Conservation (phyloP, 1,139 yeast species). For the Waltiozyma sp. region DNA sequence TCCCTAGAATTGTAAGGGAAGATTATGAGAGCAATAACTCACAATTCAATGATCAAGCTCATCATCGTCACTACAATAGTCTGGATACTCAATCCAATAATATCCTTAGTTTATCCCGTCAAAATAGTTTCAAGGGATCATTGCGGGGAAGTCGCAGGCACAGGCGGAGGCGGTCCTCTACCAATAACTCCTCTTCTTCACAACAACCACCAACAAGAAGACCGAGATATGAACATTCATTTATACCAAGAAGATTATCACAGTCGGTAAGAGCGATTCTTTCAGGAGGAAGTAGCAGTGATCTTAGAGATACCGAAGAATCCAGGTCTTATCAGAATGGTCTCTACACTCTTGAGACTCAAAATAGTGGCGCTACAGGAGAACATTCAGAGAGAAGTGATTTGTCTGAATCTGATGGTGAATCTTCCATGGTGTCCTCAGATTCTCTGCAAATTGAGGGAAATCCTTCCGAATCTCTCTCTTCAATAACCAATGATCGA, state of each 20-base stretch:
- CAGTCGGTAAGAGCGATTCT: not conserved
- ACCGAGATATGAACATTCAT: not conserved
- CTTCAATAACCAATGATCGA: no score
- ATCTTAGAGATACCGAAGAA: not conserved
- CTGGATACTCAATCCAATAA: not conserved
- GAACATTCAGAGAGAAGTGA: not conserved
- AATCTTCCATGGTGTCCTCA: no score
- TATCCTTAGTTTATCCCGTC: no score
- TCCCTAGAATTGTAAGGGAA: not conserved
- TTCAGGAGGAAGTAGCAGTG: not conserved
- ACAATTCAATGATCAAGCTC: not conserved
- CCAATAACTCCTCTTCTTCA: no score
- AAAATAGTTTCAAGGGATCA: not conserved
- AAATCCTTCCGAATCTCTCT: no score
- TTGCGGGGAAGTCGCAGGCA: not conserved
- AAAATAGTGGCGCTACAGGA: not conserved
- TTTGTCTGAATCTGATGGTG: not conserved
- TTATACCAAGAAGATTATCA: not conserved
- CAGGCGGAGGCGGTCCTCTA: not conserved
- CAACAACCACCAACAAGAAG: not conserved
- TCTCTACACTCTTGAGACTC: not conserved
- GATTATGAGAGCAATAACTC: not conserved
- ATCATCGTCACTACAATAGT: not conserved
- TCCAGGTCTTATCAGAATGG: not conserved
- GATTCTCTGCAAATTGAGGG: no score